Base-by-base conservation (phyloP, 2,329 filamentous ascomycete genomes). In the Aspergillus bombycis region DNA sequence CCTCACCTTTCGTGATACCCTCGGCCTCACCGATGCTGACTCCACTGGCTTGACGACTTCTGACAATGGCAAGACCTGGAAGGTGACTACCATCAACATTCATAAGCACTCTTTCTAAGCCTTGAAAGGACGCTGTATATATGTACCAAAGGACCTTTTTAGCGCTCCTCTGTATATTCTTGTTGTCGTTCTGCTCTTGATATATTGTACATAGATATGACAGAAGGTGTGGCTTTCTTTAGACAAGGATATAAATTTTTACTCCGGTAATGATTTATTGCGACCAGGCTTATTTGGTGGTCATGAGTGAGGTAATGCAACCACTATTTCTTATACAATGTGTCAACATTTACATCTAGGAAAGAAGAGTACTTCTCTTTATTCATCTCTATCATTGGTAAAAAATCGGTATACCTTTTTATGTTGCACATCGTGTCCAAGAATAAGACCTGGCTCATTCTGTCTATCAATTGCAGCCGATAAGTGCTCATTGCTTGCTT, bases 41-140 rank as follows among this genome's bases (percentile, higher is more conserved):
- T 74, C 72, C 9, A 69, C 65, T 19, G 70, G 67, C 5, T 60
- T 77, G 26, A 71, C 65, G 4, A 74, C 72, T 1, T 62, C 64
- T 1, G 73, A 76, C 41, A 64, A 66, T 19, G 48, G 63, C 41
- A 75, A 71, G 62, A 73, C 70, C 10, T 77, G 69, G 60, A 72
- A 60, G 21, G 73, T 76, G 30, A 50, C 66, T 16, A 73, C 65
- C 4, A 75, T 75, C 34, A 70, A 68, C 30, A 72, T 76, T 43
- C 53, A 74, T 14, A 62, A 64, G n/a, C 70, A 75, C 58, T 74
- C 70, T 1, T 75, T 66, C 32, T 55, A 55, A 21, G 23, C 1
- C 30, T n/a, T 14, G 10, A 9, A 12, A 32, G 50, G 3, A 11
- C 21, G 45, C 23, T 48, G 26, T 11, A 32, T 28, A 32, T 32